Conservation (phyloP, 257 asterid species). For the Echites panduratus region DNA sequence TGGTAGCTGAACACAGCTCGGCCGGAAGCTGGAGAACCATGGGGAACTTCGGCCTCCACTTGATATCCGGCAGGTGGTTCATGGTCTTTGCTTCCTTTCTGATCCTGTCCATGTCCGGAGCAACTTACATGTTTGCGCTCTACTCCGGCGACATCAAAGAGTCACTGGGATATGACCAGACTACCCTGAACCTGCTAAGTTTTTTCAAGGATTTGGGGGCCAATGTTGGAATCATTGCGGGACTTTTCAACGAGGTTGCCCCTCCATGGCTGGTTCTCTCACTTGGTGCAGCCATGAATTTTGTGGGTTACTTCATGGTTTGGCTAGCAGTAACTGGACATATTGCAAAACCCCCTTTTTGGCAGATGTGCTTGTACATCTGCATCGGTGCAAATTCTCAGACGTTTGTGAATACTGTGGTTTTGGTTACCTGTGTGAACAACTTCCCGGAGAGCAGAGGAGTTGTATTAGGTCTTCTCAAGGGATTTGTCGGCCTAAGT, state of each 20-base stretch:
- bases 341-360: slow-evolving; percentile 29
- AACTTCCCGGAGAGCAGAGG: slow-evolving; percentile 63
- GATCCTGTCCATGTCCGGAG: slow-evolving; percentile 49
- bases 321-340: slow-evolving; percentile 47
- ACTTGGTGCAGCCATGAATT: slow-evolving; percentile 44
- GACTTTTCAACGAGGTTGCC: slow-evolving; percentile 41
- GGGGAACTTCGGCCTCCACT: slow-evolving; percentile 24
- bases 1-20: slow-evolving; percentile 8
- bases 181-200: slow-evolving; percentile 43
- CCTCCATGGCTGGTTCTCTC: slow-evolving; percentile 58
- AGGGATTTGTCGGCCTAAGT: slow-evolving; percentile 54
- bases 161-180: slow-evolving; percentile 54
- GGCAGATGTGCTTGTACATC: slow-evolving; percentile 52
- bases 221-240: slow-evolving; percentile 48
- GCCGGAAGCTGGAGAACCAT: slow-evolving; percentile 14
- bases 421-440: slow-evolving; percentile 49
- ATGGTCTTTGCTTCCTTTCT: slow-evolving; percentile 52
- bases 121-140: slow-evolving; percentile 49
- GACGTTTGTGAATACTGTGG: slow-evolving; percentile 50
- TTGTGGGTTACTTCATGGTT: slow-evolving; percentile 53
- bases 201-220: slow-evolving; percentile 56
- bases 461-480: slow-evolving; percentile 35
- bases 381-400: slow-evolving; percentile 61
- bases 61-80: slow-evolving; percentile 48
- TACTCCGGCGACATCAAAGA: slow-evolving; percentile 49